Evolutionary conservation across 441 rosid genomes (phyloP), one percentile per base, ranked within the genome.

Genomic region (Lepidium campestre): DNA sequence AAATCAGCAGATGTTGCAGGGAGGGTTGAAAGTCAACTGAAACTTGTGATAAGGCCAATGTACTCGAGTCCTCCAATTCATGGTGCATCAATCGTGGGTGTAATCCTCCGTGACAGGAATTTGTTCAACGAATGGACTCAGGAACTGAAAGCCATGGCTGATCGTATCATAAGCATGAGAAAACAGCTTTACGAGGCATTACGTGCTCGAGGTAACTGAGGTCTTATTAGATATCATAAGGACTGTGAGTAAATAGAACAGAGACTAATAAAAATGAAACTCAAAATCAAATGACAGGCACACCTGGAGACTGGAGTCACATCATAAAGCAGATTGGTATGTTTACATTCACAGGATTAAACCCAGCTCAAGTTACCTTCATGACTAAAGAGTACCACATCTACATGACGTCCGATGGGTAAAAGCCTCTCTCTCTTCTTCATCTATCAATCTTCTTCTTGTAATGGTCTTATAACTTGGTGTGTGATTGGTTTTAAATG

Each of bases 271-370:
- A 29, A n/a, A n/a, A n/a, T n/a, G n/a, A 58, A 15, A 52, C 17
- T 62, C 10, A 37, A 55, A 29, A 56, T 22, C 14, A 45, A 3
- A 5, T 40, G 23, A 63, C 80, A 93, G 98, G 93, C 39, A 93
- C 97, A n/a, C 96, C 99, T 10, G 97, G 97, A 65, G 90, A 91
- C 71, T 93, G 99, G 99, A 90, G 86, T 81, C 96, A 91, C 81
- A 91, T 93, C 57, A 79, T 86, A 63, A 87, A 86, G 68, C 99
- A 91, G 82, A 90, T 89, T 10, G 99, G 99, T 55, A 93, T 93
- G 99, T 91, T 89, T 57, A 93, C 93, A 15, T 93, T 93, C 84
- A 87, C 97, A 11, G 99, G 99, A 39, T 65, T 89, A 76, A 91
- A 82, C 78, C 74, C 87, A 10, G 57, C 84, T 67, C 96, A 89